Evolutionary conservation across 1,284 basidiomycete species (phyloP), one percentile per base, ranked within the genome.

Genomic region (Cutaneotrichosporon sp.): DNA sequence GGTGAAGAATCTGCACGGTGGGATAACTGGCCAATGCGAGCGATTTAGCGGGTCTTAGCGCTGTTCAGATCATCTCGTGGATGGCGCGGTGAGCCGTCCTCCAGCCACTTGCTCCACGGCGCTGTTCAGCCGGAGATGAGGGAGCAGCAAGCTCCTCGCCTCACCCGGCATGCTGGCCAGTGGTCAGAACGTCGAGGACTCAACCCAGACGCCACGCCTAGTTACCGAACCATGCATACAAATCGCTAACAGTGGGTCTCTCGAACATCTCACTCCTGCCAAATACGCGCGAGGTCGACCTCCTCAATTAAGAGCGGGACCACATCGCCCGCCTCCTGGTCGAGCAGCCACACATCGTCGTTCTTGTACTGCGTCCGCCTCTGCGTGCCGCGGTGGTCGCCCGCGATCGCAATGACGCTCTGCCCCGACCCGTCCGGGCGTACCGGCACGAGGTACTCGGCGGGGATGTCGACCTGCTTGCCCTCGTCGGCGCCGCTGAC

Each of bases 331-430:
- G 49, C 45, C n/a, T 72, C 72, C 53, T 58, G 49, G 63, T 76
- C 75, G 74, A 76, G 76, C 71, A 78, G 76, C 76, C 76, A 78
- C 56, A 70, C 68, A 42, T 70, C 72, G 50, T 72, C 69, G 56
- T 70, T 68, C 65, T 65, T 63, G 63, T 69, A 70, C 56, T 65
- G 66, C 36, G 76, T 78, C 42, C 66, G 70, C 42, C 71, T 62
- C 65, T 76, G 72, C 55, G 69, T 68, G 36, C 76, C 76, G 61
- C 72, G 73, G 5, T 60, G 29, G 47, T 62, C 66, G 33, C 72
- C 72, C 25, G 67, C 61, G 22, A 76, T 64, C 31, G 70, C 66
- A 29, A 78, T 69, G 27, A 74, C 72, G 16, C 67, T 60, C 59
- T 76, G 75, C 51, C 73, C 76, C 27, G 69, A 66, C 20, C 65